Evolutionary conservation across 2,329 filamentous ascomycete species (phyloP).

Genomic region (Curvularia sp.): DNA sequence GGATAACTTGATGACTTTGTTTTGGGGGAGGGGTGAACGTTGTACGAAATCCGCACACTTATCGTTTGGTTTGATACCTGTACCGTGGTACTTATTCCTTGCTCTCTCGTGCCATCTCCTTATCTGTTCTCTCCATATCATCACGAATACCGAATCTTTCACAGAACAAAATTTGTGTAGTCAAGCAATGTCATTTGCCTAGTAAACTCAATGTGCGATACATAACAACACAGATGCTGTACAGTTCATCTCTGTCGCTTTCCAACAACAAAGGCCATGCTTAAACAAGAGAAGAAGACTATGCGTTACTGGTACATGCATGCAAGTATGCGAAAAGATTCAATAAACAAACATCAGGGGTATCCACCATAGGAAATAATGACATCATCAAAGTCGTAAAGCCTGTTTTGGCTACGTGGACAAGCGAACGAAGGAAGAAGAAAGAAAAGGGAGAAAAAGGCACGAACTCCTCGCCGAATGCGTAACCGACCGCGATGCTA

Average conservation of each 20-base stretch:
- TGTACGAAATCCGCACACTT: background rate
- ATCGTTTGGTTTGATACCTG: constrained; percentile 1
- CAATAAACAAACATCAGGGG: background rate
- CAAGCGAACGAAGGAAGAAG: background rate
- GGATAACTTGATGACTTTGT: background rate
- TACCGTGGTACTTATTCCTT: background rate
- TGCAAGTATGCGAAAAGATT: background rate
- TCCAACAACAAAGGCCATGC: background rate
- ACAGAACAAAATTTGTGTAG: background rate
- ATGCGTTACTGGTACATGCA: background rate
- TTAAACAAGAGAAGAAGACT: background rate
- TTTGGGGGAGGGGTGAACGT: background rate
- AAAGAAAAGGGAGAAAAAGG: background rate
- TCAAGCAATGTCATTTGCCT: background rate
- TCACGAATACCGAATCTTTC: background rate
- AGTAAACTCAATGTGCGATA: background rate
- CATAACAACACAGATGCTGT: background rate
- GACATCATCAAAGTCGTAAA: background rate
- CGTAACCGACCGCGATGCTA: background rate
- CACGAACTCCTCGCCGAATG: background rate
- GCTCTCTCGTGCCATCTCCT: background rate
- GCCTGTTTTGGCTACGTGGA: background rate
- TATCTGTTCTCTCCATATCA: background rate
- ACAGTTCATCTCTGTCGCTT: background rate
- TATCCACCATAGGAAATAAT: background rate